Evolutionary conservation across 1,284 basidiomycete species (phyloP), one percentile per base, ranked within the genome.

Genomic region (Melampsora abietis-canadensis): DNA sequence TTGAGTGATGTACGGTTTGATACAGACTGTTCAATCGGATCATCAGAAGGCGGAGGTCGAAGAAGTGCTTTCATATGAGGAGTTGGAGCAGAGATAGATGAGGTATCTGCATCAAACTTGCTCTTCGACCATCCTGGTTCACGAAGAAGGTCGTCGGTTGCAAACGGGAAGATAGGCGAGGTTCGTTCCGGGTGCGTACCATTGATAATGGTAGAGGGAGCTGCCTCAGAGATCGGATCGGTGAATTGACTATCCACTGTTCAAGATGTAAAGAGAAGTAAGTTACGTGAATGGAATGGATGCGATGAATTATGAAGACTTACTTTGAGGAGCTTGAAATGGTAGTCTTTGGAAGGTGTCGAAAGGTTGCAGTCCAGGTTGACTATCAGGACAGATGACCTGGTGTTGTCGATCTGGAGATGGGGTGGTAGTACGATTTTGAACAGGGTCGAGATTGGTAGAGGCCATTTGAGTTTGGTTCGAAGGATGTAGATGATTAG

Each of bases 111-210:
- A 24, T 68, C 37, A 46, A 62, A 61, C 31, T 69, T 62, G 59
- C 60, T 61, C 40, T 37, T 44, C 2, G 68, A 69, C 68, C 68
- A 69, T 2, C 68, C 68, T 21, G 68, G 59, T 34, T n/a, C 59
- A 60, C 68, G 57, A 15, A 54, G 44, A 21, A 44, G n/a, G 47
- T 54, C 60, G 59, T 24, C 7, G 30, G 19, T 31, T 14, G 24
- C 19, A 21, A 27, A 31, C 1, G 59, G n/a, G 30, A 27, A 37
- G 57, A 69, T 61, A n/a, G 68, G 60, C n/a, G 59, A 61, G 47
- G 68, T 27, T 37, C 60, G n/a, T 21, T 54, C 27, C 3, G 51
- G 51, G 51, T 54, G n/a, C 7, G 51, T 21, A 21, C 51, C 51
- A 21, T 21, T 21, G 19, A 54, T 54, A 19, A 54, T n/a, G 51